Conservation (phyloP, 768 basidiomycete species). For the Calocybe indica region DNA sequence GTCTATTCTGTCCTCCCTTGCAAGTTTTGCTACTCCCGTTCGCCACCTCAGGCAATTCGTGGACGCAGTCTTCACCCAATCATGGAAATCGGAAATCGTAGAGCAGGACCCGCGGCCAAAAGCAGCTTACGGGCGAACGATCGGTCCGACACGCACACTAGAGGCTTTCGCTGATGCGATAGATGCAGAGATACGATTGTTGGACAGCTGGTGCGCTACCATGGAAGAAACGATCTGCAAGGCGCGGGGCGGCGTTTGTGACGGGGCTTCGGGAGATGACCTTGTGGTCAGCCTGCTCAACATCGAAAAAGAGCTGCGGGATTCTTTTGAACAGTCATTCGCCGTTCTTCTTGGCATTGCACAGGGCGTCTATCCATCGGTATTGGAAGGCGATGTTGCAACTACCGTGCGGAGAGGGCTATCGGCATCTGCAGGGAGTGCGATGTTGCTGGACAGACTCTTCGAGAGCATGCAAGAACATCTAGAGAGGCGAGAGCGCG, state of each 20-base stretch:
- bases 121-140: constrained; percentile 9
- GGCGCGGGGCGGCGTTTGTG: constrained; percentile 38
- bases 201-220: constrained; percentile 67
- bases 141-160: constrained; percentile 48
- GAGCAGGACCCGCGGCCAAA: constrained; percentile 11
- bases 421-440: constrained; percentile 48
- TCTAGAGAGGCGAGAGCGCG: constrained; percentile 49
- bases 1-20: constrained; percentile 59
- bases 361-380: constrained; percentile 19
- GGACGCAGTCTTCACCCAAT: constrained; percentile 37
- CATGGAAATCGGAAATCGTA: not conserved
- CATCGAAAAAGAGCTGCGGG: constrained; percentile 52
- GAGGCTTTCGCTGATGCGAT: constrained; percentile 82
- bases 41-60: constrained; percentile 61
- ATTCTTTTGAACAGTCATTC: constrained; percentile 54
- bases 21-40: constrained; percentile 51
- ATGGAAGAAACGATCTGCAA: constrained; percentile 62
- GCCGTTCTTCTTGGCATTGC: constrained; percentile 49
- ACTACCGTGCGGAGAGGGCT: constrained; percentile 14
- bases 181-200: constrained; percentile 46
- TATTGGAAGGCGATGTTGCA: constrained; percentile 14
- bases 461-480: constrained; percentile 53
- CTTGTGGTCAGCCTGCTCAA: constrained; percentile 62
- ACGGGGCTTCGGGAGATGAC: constrained; percentile 22
- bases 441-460: constrained; percentile 57